A percentile compares a stretch with the other conserved stretches of the same genome.
These are phyloP conservation scores for Anaeramoeba flamelloides DNA, from an alignment of 78 protist genomes.

Conservation along the genomic window DNA sequence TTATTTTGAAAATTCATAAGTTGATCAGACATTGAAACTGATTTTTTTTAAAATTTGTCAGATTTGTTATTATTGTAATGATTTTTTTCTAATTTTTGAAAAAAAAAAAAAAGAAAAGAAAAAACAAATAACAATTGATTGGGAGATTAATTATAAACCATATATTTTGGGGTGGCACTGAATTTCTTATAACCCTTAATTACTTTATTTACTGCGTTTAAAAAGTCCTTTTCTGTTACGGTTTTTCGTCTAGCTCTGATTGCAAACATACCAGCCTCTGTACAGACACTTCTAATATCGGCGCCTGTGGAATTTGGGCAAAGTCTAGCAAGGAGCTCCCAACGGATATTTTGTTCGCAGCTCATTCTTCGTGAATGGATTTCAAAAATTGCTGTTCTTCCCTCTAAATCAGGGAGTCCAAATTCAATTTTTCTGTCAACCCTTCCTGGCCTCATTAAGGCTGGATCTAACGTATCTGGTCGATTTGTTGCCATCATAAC, in stretches of 20 bases:
- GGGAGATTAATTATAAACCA: slow-evolving; percentile 89
- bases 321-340: slow-evolving; percentile 91
- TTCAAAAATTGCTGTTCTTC: slow-evolving; percentile 70
- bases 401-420: slow-evolving; percentile 90
- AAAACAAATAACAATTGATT: no score
- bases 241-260: slow-evolving; percentile 54
- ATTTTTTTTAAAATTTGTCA: no score
- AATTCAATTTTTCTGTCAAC: slow-evolving; percentile 91
- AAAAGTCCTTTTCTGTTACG: slow-evolving; percentile 86
- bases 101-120: no score
- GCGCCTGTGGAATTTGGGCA: slow-evolving; percentile 89
- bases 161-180: slow-evolving; percentile 90
- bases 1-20: no score
- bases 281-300: slow-evolving; percentile 13
- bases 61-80: no score
- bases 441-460: slow-evolving; percentile 94
- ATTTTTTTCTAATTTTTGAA: no score
- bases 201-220: slow-evolving; percentile 96
- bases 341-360: slow-evolving; percentile 81
- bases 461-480: slow-evolving; percentile 97
- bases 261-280: slow-evolving; percentile 76
- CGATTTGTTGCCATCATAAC: no score
- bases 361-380: slow-evolving; percentile 73
- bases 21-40: no score
- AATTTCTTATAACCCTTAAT: slow-evolving; percentile 94